phyloP scores from a whole-genome alignment of 176 grass and related monocot genomes.

The Aegilops sharonensis region DNA sequence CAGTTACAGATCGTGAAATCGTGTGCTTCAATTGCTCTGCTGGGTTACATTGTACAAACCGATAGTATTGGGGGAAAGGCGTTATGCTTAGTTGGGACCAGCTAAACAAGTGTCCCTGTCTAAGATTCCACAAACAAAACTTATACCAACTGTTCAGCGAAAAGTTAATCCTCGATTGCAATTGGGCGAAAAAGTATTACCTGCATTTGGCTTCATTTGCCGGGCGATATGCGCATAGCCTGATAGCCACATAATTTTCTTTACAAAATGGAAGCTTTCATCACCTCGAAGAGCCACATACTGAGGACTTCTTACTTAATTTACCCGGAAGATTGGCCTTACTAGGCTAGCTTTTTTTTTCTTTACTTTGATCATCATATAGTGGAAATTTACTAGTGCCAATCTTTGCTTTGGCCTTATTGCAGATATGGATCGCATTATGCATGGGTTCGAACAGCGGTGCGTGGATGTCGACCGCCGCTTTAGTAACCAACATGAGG shows the following conservation, averaged over 20 bases:
- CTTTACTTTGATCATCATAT: background rate
- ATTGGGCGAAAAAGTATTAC: background rate
- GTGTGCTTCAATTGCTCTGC: conserved; percentile 27
- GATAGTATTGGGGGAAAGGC: background rate
- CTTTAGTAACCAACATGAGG: conserved; percentile 90
- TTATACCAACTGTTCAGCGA: background rate
- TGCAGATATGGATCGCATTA: conserved; percentile 83
- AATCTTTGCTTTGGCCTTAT: background rate
- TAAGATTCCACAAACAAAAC: background rate
- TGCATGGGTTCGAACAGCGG: conserved; percentile 73
- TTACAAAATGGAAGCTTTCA: too few species aligned
- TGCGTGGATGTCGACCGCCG: conserved; percentile 78
- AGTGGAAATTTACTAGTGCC: background rate
- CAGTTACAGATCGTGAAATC: background rate
- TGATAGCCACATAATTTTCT: background rate
- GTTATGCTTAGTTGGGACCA: background rate
- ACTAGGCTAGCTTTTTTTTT: background rate
- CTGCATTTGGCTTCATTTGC: background rate
- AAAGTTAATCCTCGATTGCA: background rate
- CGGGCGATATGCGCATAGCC: background rate
- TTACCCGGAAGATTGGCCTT: background rate
- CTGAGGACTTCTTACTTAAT: background rate
- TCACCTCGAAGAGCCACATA: background rate
- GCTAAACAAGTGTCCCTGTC: conserved; percentile 5
- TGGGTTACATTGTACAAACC: background rate